These are phyloP conservation scores for Tolypocladium guangdongense DNA, from an alignment of 2,329 filamentous ascomycete genomes.

Conservation along the genomic window DNA sequence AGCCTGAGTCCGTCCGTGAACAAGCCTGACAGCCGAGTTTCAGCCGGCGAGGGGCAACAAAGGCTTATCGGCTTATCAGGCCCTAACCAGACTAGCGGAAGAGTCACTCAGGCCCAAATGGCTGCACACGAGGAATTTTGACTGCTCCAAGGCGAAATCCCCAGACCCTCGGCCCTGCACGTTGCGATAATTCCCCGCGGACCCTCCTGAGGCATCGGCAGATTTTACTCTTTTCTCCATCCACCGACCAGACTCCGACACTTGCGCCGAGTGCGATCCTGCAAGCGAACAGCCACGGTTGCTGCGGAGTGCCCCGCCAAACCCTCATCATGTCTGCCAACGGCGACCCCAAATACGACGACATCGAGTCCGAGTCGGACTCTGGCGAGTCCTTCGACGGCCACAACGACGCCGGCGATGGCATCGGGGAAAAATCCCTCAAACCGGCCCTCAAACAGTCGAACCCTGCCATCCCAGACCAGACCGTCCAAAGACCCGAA, in stretches of 20 bases:
- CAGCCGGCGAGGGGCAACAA: slow-evolving; percentile 22
- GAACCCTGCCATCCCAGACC: slow-evolving; percentile 40
- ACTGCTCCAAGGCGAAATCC: slow-evolving; percentile 24
- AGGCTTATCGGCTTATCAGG: slow-evolving; percentile 27
- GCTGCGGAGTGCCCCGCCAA: slow-evolving; percentile 17
- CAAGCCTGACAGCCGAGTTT: slow-evolving; percentile 12
- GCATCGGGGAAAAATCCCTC: slow-evolving; percentile 52
- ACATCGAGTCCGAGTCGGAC: slow-evolving; percentile 62
- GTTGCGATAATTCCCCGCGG: neutral
- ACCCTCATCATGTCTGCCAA: slow-evolving; percentile 37
- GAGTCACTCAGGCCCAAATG: slow-evolving; percentile 23
- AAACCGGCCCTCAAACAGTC: slow-evolving; percentile 84
- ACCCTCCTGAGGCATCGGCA: neutral
- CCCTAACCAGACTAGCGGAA: slow-evolving; percentile 24
- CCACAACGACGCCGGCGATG: slow-evolving; percentile 46
- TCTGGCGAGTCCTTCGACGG: slow-evolving; percentile 54
- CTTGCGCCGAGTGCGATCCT: neutral
- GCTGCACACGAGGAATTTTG: slow-evolving; percentile 33
- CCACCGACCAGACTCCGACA: neutral
- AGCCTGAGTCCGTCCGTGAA: no score
- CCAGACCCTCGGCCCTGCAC: slow-evolving; percentile 7
- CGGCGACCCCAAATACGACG: slow-evolving; percentile 55
- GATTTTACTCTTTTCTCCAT: neutral
- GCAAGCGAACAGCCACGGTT: neutral
- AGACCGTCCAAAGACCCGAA: slow-evolving; percentile 40